Evolutionary conservation across 108 stramenopile species (phyloP).

Genomic region (Schizochytrium sp.): DNA sequence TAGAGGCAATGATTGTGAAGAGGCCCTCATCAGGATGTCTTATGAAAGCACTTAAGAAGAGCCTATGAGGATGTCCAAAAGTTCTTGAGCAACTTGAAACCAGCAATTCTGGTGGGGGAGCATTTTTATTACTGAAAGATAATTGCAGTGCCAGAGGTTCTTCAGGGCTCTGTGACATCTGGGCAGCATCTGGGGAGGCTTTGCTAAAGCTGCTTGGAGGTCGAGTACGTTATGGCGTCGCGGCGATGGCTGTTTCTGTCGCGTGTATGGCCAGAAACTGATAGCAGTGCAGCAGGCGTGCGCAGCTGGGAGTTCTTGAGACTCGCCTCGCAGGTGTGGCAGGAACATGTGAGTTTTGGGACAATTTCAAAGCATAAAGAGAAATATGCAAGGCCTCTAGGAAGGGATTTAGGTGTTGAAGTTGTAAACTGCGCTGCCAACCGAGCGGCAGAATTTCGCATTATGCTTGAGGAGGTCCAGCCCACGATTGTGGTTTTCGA

Average conservation of each 20-base stretch:
- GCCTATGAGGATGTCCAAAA: too few relatives aligned
- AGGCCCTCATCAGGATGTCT: too few relatives aligned
- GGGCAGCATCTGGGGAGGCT: background rate
- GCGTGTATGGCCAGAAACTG: slow-evolving; percentile 41
- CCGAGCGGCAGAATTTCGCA: background rate
- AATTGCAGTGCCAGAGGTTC: background rate
- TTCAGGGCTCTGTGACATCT: background rate
- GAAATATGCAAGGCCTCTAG: background rate
- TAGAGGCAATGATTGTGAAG: too few relatives aligned
- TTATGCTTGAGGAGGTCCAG: background rate
- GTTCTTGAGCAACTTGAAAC: too few relatives aligned
- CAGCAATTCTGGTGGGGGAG: too few relatives aligned
- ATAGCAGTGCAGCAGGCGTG: slow-evolving; percentile 53
- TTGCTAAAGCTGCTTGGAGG: background rate
- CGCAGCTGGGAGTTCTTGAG: slow-evolving; percentile 35
- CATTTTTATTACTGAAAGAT: too few relatives aligned
- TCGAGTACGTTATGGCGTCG: background rate
- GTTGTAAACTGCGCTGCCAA: background rate
- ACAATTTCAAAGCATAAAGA: slow-evolving; percentile 11
- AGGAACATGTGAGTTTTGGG: slow-evolving; percentile 1
- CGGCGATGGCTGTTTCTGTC: slow-evolving; percentile 47
- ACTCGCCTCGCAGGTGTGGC: background rate
- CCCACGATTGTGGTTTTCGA: slow-evolving; percentile 77
- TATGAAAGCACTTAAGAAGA: too few relatives aligned
- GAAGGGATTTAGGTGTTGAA: slow-evolving; percentile 5